Base-by-base conservation (phyloP, 148 eudicot species). In the Suaeda aralocaspica region DNA sequence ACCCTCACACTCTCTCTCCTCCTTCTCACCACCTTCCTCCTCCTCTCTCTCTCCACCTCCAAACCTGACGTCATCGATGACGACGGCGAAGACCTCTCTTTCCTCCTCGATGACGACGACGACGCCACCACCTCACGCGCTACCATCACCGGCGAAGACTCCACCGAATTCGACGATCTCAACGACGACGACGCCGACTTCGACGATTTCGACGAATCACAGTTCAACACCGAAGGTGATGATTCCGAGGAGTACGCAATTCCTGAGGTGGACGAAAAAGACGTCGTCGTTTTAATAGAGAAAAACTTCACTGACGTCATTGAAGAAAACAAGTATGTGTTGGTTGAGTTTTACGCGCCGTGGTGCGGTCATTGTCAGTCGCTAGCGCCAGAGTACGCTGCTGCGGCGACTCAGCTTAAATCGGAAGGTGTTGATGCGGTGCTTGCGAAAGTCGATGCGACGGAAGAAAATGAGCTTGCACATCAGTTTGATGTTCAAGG, bases 291-390 rank as follows among this genome's bases (percentile, higher is more conserved):
- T 60, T 79, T 93, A 82, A 82, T 62, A 57, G 95, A 83, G 67
- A 59, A 85, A 62, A 93, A 91, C 60, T 90, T 93, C 66, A 93
- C 82, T 24, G 84, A 78, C 28, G 84, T 87, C 61, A 72, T 93
- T 0, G 95, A 89, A 76, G 77, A 56, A 1, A 86, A 91, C 13
- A 77, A 76, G 84, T 88, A 84, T 55, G 98, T 90, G 76, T 79
- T 93, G 92, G 98, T 93, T 64, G 96, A 90, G 82, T 90, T 93
- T 41, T 93, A 88, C 60, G 98, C 98, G 69, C 98, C 98, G 52
- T 93, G 98, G 98, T 93, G 98, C 39, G 96, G 89, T 0, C 96
- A 93, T 39, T 88, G 95, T 67, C 81, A 87, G 78, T 52, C 84
- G 1, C 74, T 93, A 67, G 98, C 96, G 49, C 96, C 98, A 28